These are phyloP conservation scores for Lasiodiplodia theobromae DNA, from an alignment of 2,329 filamentous ascomycete species.

Conservation along the genomic window DNA sequence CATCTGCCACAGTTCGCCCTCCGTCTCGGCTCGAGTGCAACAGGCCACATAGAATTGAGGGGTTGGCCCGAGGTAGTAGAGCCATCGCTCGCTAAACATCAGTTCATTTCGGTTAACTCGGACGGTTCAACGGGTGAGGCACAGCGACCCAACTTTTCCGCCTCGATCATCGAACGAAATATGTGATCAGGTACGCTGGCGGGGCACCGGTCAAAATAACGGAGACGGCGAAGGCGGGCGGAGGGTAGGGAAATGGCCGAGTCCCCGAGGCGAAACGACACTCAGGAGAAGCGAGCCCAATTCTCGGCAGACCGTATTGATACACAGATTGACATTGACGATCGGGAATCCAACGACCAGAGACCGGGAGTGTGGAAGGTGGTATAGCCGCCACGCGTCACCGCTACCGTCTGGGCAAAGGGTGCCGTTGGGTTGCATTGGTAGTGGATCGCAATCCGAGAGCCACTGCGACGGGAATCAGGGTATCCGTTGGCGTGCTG, in stretches of 20 bases:
- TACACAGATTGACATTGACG: slow-evolving; percentile 2
- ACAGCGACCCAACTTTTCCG: slow-evolving; percentile 17
- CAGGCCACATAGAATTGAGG: neutral
- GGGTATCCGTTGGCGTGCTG: neutral
- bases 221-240: neutral
- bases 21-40: neutral
- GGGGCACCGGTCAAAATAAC: neutral
- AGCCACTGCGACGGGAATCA: slow-evolving; percentile 9
- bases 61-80: neutral
- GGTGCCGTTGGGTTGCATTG: slow-evolving; percentile 21
- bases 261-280: neutral
- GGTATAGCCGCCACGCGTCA: slow-evolving; percentile 14
- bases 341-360: slow-evolving; percentile 22
- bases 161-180: neutral
- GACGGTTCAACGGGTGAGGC: slow-evolving; percentile 8
- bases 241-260: neutral
- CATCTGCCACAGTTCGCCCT: neutral
- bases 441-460: slow-evolving; percentile 25
- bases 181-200: neutral
- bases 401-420: slow-evolving; percentile 7
- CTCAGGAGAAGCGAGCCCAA: slow-evolving; percentile 6
- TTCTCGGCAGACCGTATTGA: neutral
- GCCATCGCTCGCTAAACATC: slow-evolving; percentile 17
- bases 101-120: slow-evolving; percentile 20
- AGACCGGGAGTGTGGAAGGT: slow-evolving; percentile 15